Base-by-base conservation (phyloP, 805 yeast genomes). In the Yueomyces sinensis region DNA sequence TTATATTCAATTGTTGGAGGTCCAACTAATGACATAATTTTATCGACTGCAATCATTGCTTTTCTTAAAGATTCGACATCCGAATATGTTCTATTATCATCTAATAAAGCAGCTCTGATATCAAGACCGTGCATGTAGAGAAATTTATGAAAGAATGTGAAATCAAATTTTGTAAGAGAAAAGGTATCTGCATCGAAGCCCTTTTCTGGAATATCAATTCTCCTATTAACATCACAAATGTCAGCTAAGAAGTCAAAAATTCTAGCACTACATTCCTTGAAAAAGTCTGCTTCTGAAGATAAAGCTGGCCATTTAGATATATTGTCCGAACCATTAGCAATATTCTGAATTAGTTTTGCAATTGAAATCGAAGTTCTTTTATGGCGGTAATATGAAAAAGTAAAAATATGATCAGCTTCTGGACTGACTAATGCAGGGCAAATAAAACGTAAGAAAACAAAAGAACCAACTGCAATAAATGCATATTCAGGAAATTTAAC, bases 371-470 rank as follows among this genome's bases (percentile, higher is more conserved):
- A 66, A 0, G 83, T 71, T 42, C 94, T 67, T 41, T 84, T 65
- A 4, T 65, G 63, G 13, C 51, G 52, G 6, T 58, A 47, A 35
- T 60, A 59, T 3, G 70, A 46, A 50, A 66, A 45, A 15, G 55
- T 60, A 17, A 60, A 52, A 28, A 63, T 52, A 31, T 50, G 53
- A 39, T 66, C 65, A 14, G 62, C 39, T 37, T 82, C 94, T 0
- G 96, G 96, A 24, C 84, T 75, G 13, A 87, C 87, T 45, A 87
- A 76, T 0, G 94, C 94, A 11, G 97, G 96, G 51, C 93, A 81
- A 40, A 80, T 67, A 41, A 79, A 74, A 37, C 94, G 61, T 44
- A 89, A 62, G 48, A 89, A 87, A 36, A 89, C 63, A 51, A 82
- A 89, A 0, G 94, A 86, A 0, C 95, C 94, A 19, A 84, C 79